Percentiles rank a stretch among this genome's conserved stretches.
These are phyloP conservation scores for Przewalskia tangutica DNA, from an alignment of 257 asterid genomes.

Conservation along the genomic window DNA sequence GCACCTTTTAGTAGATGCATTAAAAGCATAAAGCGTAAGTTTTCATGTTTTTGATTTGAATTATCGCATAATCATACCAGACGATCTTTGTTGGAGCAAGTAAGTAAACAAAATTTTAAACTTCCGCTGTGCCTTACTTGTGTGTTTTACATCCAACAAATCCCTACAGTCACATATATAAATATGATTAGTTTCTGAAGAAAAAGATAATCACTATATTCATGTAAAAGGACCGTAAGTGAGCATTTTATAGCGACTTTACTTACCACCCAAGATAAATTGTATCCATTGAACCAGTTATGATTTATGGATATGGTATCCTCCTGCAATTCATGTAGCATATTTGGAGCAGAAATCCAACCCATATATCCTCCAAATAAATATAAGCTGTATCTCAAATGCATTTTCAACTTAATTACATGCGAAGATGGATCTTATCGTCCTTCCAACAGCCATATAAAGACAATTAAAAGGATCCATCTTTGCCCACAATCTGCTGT, in stretches of 20 bases:
- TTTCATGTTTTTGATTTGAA: too few species aligned
- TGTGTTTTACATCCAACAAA: too few species aligned
- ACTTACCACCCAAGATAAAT: constrained; percentile 80
- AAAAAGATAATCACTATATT: not conserved
- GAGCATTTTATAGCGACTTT: not conserved
- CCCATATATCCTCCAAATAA: not conserved
- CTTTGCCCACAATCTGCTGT: not conserved
- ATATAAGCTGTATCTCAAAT: not conserved
- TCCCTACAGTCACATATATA: not conserved
- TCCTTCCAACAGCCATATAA: not conserved
- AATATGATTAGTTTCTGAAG: not conserved
- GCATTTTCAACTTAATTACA: not conserved
- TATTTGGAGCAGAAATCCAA: not conserved
- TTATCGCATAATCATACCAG: too few species aligned
- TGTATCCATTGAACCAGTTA: constrained; percentile 89
- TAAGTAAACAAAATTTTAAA: too few species aligned
- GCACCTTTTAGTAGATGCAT: too few species aligned
- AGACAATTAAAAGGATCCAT: not conserved
- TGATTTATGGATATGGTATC: constrained; percentile 92
- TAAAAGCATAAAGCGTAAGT: too few species aligned
- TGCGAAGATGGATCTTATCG: not conserved
- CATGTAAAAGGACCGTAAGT: not conserved
- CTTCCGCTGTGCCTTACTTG: too few species aligned
- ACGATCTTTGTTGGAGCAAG: too few species aligned
- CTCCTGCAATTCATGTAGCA: constrained; percentile 46